Evolutionary conservation across 768 basidiomycete genomes (phyloP), one percentile per base, ranked within the genome.

Genomic region (Dentipellis fragilis): DNA sequence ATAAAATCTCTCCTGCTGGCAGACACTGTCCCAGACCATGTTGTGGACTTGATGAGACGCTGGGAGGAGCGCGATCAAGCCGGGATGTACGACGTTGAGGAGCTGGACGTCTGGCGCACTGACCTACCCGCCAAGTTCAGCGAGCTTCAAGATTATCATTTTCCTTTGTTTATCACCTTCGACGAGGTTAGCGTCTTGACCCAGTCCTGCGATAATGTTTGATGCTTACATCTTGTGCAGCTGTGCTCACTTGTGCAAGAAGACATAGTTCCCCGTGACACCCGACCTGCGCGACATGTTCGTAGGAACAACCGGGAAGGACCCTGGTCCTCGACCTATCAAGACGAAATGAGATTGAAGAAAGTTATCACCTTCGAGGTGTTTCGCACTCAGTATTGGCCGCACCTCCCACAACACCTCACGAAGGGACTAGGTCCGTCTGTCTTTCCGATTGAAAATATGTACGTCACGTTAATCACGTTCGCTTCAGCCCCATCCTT

Each of bases 91-190:
- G 29, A 45, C 5, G 48, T 65, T 0, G 79, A 83, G 22, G 79
- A 80, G 35, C 68, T 75, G 48, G 64, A 57, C 1, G 64, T 67
- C 53, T 70, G 71, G 69, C 67, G 73, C 16, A 67, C 56, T 12
- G 71, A 77, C 57, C 69, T 84, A 5, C 85, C 85, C 1, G 53
- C 59, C 21, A 71, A 63, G 37, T 89, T 76, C 58, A 84, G 82
- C 51, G 72, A 75, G 10, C 69, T 89, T 12, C 64, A 71, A 38
- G 83, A 84, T 37, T 61, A 72, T 0, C 77, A 89, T 62, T 89
- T 88, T 54, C 87, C 87, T 0, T 65, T 89, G 42, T 89, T 88
- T 58, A 62, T 85, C 1, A 84, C 86, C 0, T 83, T 81, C 54
- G 79, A 87, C 61, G 71, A 73, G 52, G 86, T 84, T n/a, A n/a